phyloP scores from a whole-genome alignment of 2,329 filamentous ascomycete species.

The Aureobasidium leucospermi region DNA sequence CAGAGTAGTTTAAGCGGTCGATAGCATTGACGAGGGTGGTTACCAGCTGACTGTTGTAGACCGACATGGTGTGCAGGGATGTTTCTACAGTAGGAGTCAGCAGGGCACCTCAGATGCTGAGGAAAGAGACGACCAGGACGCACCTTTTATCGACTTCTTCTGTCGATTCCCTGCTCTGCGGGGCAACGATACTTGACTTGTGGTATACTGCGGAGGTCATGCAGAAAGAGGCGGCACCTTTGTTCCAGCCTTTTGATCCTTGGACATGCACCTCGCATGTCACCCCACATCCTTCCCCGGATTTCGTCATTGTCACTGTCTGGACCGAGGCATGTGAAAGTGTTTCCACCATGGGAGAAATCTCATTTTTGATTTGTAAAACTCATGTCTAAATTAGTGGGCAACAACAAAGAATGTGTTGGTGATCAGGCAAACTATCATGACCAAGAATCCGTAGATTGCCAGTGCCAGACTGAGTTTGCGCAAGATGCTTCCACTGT shows the following conservation, averaged over 20 bases:
- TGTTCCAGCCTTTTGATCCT: neutral
- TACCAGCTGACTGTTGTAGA: slow-evolving; percentile 24
- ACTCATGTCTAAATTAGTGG: slow-evolving; percentile 39
- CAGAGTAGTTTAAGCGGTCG: slow-evolving; percentile 16
- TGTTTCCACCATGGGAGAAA: neutral
- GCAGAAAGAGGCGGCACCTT: neutral
- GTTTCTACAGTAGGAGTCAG: slow-evolving; percentile 5
- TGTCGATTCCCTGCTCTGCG: neutral
- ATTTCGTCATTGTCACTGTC: neutral
- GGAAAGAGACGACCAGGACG: neutral
- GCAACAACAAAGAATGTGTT: slow-evolving; percentile 72
- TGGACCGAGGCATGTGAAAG: slow-evolving; percentile 6
- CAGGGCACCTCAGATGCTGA: neutral
- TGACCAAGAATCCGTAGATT: slow-evolving; percentile 78
- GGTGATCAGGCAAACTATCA: slow-evolving; percentile 78
- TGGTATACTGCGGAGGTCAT: slow-evolving; percentile 5
- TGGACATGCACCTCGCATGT: neutral
- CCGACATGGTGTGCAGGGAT: slow-evolving; percentile 9
- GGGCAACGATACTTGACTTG: slow-evolving; percentile 2
- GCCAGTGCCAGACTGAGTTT: slow-evolving; percentile 68
- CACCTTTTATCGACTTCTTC: slow-evolving; percentile 1
- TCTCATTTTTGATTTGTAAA: neutral
- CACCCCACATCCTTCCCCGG: neutral
- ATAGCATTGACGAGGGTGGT: slow-evolving; percentile 16
- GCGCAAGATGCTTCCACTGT: slow-evolving; percentile 52